A percentile compares a stretch with the other conserved stretches of the same genome.
Conservation (phyloP, 2,329 filamentous ascomycete species). For the Fusarium graminum region DNA sequence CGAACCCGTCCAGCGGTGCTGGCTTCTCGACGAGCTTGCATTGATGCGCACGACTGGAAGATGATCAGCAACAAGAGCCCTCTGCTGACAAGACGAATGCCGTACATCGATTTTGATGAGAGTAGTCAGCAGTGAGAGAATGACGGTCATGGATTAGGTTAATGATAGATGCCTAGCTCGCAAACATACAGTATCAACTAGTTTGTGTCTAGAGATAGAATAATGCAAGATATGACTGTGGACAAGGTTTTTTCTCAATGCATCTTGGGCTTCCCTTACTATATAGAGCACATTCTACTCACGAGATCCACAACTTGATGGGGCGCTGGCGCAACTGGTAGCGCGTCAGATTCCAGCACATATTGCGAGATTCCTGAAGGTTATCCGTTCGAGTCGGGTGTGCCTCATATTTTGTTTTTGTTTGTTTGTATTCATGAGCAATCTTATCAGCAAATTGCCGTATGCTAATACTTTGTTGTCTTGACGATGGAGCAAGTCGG, state of each 20-base stretch:
- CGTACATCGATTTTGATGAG: conserved; percentile 35
- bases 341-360: conserved; percentile 7
- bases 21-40: conserved; percentile 64
- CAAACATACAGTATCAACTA: too few species aligned
- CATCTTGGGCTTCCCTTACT: accelerated
- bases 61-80: conserved; percentile 56
- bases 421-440: background rate
- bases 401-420: conserved; percentile 2
- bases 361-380: conserved; percentile 5
- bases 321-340: conserved; percentile 12
- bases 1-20: conserved; percentile 62
- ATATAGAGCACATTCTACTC: background rate
- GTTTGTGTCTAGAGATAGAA: too few species aligned
- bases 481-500: too few species aligned
- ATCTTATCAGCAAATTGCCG: background rate
- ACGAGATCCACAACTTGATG: background rate
- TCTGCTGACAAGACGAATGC: conserved; percentile 56
- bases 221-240: background rate
- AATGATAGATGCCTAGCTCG: too few species aligned
- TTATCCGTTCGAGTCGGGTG: conserved; percentile 10
- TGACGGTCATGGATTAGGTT: too few species aligned
- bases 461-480: too few species aligned
- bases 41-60: conserved; percentile 67
- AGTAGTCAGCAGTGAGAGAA: too few species aligned
- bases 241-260: background rate